phyloP scores from a whole-genome alignment of 805 yeast genomes.

The Ogataea henricii region DNA sequence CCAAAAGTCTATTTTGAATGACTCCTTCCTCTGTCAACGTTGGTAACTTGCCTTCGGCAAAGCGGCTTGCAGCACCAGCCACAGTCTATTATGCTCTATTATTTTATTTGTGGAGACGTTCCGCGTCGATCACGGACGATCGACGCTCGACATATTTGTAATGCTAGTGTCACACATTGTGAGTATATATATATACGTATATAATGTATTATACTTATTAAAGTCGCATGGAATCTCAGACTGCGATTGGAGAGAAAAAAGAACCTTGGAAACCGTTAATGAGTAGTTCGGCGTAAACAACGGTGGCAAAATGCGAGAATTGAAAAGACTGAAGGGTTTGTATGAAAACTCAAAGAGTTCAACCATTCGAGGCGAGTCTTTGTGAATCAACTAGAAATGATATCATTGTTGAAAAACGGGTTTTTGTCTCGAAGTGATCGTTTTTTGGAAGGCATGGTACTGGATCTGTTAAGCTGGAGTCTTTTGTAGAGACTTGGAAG shows the following conservation, averaged over 20 bases:
- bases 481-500: background rate
- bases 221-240: too few species aligned
- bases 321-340: too few species aligned
- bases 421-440: slow-evolving; percentile 9
- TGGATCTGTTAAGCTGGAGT: slow-evolving; percentile 8
- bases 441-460: slow-evolving; percentile 14
- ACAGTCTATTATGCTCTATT: background rate
- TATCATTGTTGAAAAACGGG: slow-evolving; percentile 9
- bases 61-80: slow-evolving; percentile 5
- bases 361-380: background rate
- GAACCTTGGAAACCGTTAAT: too few species aligned
- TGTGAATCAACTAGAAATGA: background rate
- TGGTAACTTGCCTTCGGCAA: background rate
- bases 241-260: too few species aligned
- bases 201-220: too few species aligned
- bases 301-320: too few species aligned
- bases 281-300: too few species aligned
- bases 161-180: too few species aligned
- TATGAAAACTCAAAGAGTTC: too few species aligned
- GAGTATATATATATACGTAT: too few species aligned
- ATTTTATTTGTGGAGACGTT: slow-evolving; percentile 4
- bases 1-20: background rate
- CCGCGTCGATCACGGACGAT: background rate
- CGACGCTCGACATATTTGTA: too few species aligned
- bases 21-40: background rate